phyloP scores from a whole-genome alignment of 257 asterid species.

The Ilex aquifolium region DNA sequence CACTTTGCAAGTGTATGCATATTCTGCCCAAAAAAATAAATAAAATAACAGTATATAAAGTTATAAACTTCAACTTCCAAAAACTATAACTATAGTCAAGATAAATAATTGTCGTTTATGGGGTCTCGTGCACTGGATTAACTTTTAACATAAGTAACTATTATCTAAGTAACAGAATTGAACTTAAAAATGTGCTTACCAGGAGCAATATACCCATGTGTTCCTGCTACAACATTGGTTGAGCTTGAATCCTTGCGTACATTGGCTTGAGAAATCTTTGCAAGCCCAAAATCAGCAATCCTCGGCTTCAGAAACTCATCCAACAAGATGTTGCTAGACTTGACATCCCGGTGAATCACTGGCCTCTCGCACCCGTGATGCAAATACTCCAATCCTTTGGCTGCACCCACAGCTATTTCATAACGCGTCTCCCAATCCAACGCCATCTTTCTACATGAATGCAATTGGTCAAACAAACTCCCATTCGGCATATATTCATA shows the following conservation, averaged over 20 bases:
- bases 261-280: background rate
- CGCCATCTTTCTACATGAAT: background rate
- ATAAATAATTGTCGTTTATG: too few relatives aligned
- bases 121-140: too few relatives aligned
- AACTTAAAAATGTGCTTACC: background rate
- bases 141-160: background rate
- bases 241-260: background rate
- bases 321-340: conserved; percentile 15
- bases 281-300: conserved; percentile 1
- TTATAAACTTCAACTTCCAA: too few relatives aligned
- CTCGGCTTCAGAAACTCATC: conserved; percentile 2
- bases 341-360: conserved; percentile 3
- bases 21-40: background rate
- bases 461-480: background rate
- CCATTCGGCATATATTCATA: background rate
- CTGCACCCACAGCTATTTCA: background rate
- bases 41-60: background rate
- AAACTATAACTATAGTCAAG: too few relatives aligned
- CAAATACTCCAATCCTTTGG: background rate
- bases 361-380: background rate
- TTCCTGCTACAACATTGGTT: background rate
- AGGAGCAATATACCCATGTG: conserved; percentile 1
- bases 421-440: background rate
- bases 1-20: background rate
- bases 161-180: background rate